Evolutionary conservation across 306 rosid genomes (phyloP), one percentile per base, ranked within the genome.

Genomic region (Canavalia ensiformis): DNA sequence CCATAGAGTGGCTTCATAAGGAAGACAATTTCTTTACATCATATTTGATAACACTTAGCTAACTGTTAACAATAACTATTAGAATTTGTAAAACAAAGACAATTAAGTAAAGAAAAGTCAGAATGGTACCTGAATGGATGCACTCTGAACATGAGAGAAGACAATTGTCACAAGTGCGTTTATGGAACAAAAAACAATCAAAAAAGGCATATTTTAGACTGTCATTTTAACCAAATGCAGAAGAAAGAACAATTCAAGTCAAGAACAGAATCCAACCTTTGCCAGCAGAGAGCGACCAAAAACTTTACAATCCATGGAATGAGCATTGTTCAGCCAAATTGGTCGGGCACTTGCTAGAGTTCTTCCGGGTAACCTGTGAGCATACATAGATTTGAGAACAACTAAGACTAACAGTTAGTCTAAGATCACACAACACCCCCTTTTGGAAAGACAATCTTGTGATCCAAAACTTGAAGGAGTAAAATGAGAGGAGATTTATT

Each of bases 221-320:
- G 33, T 3, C 59, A 56, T 81, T 58, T 42, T 30, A 31, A 82
- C 47, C 62, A 46, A 25, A 64, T 65, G 28, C 70, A 71, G 52
- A 41, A 72, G 42, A 70, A 77, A 64, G 59, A 71, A 58, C 75
- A 33, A 65, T 54, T 37, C 7, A 18, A 54, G 35, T 77, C 78
- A 58, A 62, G 67, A 44, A 82, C 80, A 59, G 72, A 39, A 80
- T 70, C 76, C 55, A 77, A 92, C 98, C 98, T 90, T 94, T 6
- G 98, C 95, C 44, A 94, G 91, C 37, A 94, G 89, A 46, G 90
- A 80, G 71, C 97, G 95, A 66, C 87, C 80, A 81, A 94, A 94
- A 68, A 81, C 44, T 86, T 77, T 88, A 71, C 91, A 86, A 84
- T 94, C 97, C 8, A 87, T 86, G 41, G 58, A 79, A 79, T 75